phyloP scores from a whole-genome alignment of 768 basidiomycete genomes.

The Rickenella mellea region DNA sequence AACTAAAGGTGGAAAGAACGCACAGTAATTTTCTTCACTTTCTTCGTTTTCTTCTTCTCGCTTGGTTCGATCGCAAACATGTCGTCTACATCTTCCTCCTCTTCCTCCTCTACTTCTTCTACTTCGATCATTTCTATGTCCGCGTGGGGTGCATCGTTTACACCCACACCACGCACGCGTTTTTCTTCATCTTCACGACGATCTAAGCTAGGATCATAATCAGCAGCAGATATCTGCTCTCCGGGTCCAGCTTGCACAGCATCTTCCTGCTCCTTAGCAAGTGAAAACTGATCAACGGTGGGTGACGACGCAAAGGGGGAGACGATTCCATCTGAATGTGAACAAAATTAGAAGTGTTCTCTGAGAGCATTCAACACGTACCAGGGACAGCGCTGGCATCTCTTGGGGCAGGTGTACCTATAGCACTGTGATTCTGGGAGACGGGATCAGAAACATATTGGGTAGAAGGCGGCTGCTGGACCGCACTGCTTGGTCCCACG shows the following conservation, averaged over 20 bases:
- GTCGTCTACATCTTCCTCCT: constrained; percentile 86
- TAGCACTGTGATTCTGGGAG: constrained; percentile 43
- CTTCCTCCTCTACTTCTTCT: constrained; percentile 46
- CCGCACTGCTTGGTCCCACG: constrained; percentile 77
- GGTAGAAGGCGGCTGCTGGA: constrained; percentile 55
- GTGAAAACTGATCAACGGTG: constrained; percentile 45
- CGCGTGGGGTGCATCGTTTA: constrained; percentile 23
- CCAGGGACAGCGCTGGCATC: constrained; percentile 1
- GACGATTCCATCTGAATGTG: background rate
- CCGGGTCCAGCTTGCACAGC: constrained; percentile 28
- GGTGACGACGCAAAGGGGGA: constrained; percentile 53
- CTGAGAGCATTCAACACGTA: constrained; percentile 4
- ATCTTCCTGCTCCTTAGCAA: constrained; percentile 53
- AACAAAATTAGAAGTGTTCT: background rate
- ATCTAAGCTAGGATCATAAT: constrained; percentile 84
- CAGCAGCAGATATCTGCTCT: constrained; percentile 82
- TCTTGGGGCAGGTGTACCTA: constrained; percentile 20
- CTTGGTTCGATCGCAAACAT: constrained; percentile 73
- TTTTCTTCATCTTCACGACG: constrained; percentile 76
- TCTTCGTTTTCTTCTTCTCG: constrained; percentile 51
- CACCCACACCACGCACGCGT: constrained; percentile 37
- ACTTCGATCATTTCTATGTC: constrained; percentile 41
- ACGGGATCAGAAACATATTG: constrained; percentile 52
- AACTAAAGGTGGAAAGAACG: constrained; percentile 19
- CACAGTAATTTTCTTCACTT: constrained; percentile 44